These are phyloP conservation scores for Pythium chondricola DNA, from an alignment of 352 stramenopile species.

Conservation along the genomic window DNA sequence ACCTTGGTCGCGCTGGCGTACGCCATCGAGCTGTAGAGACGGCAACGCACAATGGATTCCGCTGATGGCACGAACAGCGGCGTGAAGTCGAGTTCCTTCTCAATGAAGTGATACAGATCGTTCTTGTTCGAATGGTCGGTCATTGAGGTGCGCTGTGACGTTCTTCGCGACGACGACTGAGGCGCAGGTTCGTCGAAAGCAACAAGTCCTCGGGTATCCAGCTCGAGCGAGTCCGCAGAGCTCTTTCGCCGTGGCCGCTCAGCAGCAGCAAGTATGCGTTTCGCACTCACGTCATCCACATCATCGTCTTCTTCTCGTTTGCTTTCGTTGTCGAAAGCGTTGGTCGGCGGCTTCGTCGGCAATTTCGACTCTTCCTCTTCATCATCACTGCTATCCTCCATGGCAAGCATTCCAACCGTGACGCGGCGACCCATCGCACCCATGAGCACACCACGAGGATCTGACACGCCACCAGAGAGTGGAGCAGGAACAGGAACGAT, in stretches of 20 bases:
- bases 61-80: conserved; percentile 81
- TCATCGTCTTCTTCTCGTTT: conserved; percentile 38
- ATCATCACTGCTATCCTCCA: conserved; percentile 78
- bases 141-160: conserved; percentile 31
- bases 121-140: conserved; percentile 61
- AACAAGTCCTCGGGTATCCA: conserved; percentile 74
- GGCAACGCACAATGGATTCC: conserved; percentile 81
- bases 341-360: conserved; percentile 44
- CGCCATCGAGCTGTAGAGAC: conserved; percentile 86
- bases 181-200: conserved; percentile 55
- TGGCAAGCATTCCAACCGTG: conserved; percentile 58
- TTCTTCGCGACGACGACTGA: too few species aligned
- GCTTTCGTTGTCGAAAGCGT: conserved; percentile 29
- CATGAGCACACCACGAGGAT: conserved; percentile 47
- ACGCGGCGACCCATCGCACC: conserved; percentile 58
- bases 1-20: conserved; percentile 84
- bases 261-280: conserved; percentile 8
- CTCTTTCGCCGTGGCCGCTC: conserved; percentile 44
- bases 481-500: conserved; percentile 29
- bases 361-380: conserved; percentile 51
- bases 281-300: conserved; percentile 3
- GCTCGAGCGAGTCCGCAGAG: conserved; percentile 70
- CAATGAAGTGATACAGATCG: conserved; percentile 84
- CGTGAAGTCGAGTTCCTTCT: conserved; percentile 79
- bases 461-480: conserved; percentile 21